Evolutionary conservation across 75 land plant genomes (phyloP).

Genomic region (Sequoiadendron giganteum): DNA sequence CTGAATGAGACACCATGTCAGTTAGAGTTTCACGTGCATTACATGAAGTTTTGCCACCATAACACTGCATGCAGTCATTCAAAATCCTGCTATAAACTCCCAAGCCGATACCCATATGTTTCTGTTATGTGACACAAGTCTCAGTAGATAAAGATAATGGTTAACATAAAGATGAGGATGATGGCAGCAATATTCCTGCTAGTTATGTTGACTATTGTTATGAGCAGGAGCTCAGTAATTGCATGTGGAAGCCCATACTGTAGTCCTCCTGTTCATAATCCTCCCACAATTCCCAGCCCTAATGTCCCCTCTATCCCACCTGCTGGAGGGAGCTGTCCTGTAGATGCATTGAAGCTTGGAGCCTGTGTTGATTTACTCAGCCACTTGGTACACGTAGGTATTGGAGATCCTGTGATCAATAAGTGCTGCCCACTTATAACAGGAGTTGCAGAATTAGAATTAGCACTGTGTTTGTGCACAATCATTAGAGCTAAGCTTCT

Average conservation of each 20-base stretch:
- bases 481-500: slow-evolving; percentile 54
- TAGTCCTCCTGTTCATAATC: background rate
- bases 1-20: background rate
- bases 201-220: background rate
- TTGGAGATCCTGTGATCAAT: slow-evolving; percentile 39
- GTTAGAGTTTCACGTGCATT: background rate
- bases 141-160: background rate
- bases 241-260: background rate
- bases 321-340: slow-evolving; percentile 25
- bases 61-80: background rate
- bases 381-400: slow-evolving; percentile 42
- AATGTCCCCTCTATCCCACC: background rate
- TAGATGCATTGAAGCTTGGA: slow-evolving; percentile 39
- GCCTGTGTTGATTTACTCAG: slow-evolving; percentile 27
- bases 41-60: background rate
- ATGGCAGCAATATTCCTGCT: background rate
- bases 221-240: background rate
- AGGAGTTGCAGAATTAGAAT: slow-evolving; percentile 45
- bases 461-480: slow-evolving; percentile 61
- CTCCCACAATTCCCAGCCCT: slow-evolving; percentile 17
- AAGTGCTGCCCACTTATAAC: slow-evolving; percentile 44
- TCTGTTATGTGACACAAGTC: background rate
- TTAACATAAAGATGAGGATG: background rate
- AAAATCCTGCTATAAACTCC: background rate
- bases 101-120: background rate